Percentiles rank a stretch among this genome's conserved stretches.
Conservation (phyloP, 2,329 filamentous ascomycete species). For the Hypoxylon sp. region DNA sequence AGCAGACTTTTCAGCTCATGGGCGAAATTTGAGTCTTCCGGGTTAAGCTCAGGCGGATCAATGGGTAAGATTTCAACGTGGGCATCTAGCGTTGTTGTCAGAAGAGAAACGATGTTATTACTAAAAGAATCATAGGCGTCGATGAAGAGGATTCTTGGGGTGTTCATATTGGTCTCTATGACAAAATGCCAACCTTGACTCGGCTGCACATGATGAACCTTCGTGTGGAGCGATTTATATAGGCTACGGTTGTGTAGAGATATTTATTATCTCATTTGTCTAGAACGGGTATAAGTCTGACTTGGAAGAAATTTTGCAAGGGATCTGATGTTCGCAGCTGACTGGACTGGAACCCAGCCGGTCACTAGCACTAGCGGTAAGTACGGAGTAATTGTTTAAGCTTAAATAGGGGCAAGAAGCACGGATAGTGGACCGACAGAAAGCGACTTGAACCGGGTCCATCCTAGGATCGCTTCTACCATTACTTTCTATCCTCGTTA, state of each 20-base stretch:
- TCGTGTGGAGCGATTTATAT: slow-evolving; percentile 5
- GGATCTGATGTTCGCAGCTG: slow-evolving; percentile 26
- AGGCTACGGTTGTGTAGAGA: slow-evolving; percentile 21
- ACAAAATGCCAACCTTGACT: slow-evolving; percentile 25
- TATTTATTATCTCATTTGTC: slow-evolving; percentile 27
- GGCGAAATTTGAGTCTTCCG: slow-evolving; percentile 60
- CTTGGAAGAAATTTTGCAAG: slow-evolving; percentile 22
- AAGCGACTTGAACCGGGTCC: slow-evolving; percentile 30
- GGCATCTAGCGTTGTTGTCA: slow-evolving; percentile 77
- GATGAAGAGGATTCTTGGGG: slow-evolving; percentile 80
- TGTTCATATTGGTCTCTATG: slow-evolving; percentile 50
- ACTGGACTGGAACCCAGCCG: slow-evolving; percentile 1
- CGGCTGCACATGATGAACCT: slow-evolving; percentile 31
- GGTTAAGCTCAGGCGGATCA: slow-evolving; percentile 69
- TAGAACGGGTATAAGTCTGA: slow-evolving; percentile 8
- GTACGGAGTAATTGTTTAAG: slow-evolving; percentile 38
- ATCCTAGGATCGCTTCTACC: slow-evolving; percentile 12
- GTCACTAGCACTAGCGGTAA: background rate
- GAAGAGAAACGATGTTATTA: slow-evolving; percentile 90
- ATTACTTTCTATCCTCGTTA: slow-evolving; percentile 9
- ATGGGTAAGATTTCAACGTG: slow-evolving; percentile 81
- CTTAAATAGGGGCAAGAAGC: slow-evolving; percentile 32
- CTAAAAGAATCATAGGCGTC: slow-evolving; percentile 98
- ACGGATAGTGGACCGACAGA: slow-evolving; percentile 30
- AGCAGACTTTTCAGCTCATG: slow-evolving; percentile 66